phyloP scores from a whole-genome alignment of 192 early-diverging fungal genomes.

The Funneliformis geosporum region DNA sequence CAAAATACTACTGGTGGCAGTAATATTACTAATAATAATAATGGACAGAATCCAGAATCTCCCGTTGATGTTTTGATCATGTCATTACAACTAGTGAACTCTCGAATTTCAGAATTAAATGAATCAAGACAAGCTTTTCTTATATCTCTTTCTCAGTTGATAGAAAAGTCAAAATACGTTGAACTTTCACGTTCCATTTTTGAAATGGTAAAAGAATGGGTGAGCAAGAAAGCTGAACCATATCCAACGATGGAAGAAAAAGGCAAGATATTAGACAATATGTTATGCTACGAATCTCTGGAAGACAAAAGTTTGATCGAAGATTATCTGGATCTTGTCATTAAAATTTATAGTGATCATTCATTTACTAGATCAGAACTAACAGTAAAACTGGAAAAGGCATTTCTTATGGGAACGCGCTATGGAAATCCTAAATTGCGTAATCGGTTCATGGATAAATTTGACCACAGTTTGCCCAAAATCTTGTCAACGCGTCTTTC shows the following conservation, averaged over 20 bases:
- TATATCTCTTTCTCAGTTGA: constrained; percentile 75
- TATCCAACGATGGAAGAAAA: constrained; percentile 99
- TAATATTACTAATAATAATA: background rate
- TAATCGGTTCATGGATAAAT: constrained; percentile 75
- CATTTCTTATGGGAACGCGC: constrained; percentile 90
- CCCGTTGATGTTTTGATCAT: constrained; percentile 56
- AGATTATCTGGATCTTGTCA: constrained; percentile 88
- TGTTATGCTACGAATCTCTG: constrained; percentile 83
- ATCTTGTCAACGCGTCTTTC: constrained; percentile 74
- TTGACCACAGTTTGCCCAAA: constrained; percentile 76
- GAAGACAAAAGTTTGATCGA: constrained; percentile 72
- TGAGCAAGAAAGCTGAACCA: constrained; percentile 72
- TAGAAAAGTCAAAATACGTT: constrained; percentile 80
- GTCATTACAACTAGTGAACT: constrained; percentile 53
- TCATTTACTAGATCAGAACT: constrained; percentile 86
- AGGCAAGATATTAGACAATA: constrained; percentile 85
- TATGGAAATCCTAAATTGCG: constrained; percentile 79
- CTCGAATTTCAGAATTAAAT: constrained; percentile 69
- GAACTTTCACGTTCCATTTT: constrained; percentile 75
- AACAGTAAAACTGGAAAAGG: constrained; percentile 90
- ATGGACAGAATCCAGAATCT: constrained; percentile 39
- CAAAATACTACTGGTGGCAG: background rate
- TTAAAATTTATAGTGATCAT: constrained; percentile 83
- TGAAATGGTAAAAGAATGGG: constrained; percentile 86
- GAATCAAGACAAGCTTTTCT: constrained; percentile 89